A percentile compares a stretch with the other conserved stretches of the same genome.
Evolutionary conservation across 2,329 filamentous ascomycete species (phyloP).

Genomic region (Penicillium sp.): DNA sequence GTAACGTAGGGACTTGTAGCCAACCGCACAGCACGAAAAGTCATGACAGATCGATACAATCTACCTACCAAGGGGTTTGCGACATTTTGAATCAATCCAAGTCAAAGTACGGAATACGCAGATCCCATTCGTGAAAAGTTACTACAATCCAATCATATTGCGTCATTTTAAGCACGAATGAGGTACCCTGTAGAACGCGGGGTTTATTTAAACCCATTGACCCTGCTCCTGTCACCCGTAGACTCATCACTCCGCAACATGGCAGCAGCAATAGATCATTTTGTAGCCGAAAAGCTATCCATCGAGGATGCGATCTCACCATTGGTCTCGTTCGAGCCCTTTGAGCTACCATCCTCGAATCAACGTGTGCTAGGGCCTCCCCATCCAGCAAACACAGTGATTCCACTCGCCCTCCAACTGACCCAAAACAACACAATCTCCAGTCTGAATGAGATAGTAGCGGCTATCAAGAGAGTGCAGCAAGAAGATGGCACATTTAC

Average conservation of each 20-base stretch:
- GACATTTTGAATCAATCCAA: background rate
- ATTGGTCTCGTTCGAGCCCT: background rate
- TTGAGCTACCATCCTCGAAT: slow-evolving; percentile 26
- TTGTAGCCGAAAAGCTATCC: background rate
- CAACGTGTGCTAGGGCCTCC: slow-evolving; percentile 43
- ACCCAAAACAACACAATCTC: slow-evolving; percentile 15
- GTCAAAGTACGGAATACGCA: background rate
- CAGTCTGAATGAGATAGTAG: slow-evolving; percentile 36
- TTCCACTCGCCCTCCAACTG: slow-evolving; percentile 42
- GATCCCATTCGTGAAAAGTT: background rate
- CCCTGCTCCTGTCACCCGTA: background rate
- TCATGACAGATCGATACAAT: background rate
- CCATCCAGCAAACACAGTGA: slow-evolving; percentile 40
- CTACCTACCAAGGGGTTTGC: background rate
- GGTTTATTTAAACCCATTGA: background rate
- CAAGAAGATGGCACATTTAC: slow-evolving; percentile 36
- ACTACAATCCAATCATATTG: background rate
- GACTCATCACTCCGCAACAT: background rate
- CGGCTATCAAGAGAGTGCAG: slow-evolving; percentile 40
- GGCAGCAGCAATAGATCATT: background rate
- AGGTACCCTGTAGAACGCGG: background rate
- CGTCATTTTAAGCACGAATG: background rate
- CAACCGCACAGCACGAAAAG: background rate
- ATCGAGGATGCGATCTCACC: background rate
- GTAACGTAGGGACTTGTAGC: background rate